Evolutionary conservation across 257 asterid species (phyloP).

Genomic region (Fraxinus excelsior): DNA sequence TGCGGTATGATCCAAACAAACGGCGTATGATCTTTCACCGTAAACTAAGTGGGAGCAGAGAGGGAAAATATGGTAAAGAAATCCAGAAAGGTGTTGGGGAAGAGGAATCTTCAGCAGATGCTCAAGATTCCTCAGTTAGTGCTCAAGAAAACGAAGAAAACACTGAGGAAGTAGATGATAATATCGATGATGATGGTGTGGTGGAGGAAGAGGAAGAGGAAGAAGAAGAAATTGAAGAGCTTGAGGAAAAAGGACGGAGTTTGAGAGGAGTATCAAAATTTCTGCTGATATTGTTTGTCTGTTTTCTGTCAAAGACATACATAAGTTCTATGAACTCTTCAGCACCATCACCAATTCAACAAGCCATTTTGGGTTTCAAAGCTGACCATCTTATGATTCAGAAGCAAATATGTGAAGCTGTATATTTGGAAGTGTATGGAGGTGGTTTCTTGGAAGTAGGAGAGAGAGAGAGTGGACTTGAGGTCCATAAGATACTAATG

Average conservation of each 20-base stretch:
- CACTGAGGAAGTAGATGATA: constrained; percentile 1
- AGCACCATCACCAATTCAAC: constrained; percentile 28
- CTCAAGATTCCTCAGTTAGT: too few relatives aligned
- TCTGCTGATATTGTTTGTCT: constrained; percentile 40
- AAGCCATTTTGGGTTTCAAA: too few relatives aligned
- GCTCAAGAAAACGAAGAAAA: constrained; percentile 7
- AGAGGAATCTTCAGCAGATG: too few relatives aligned
- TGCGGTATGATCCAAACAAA: constrained; percentile 68
- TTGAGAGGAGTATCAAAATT: constrained; percentile 41
- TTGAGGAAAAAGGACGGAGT: constrained; percentile 41
- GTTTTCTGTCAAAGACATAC: constrained; percentile 41
- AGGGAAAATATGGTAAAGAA: constrained; percentile 12
- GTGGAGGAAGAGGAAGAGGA: constrained; percentile 25
- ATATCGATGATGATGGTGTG: constrained; percentile 5
- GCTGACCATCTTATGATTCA: too few relatives aligned
- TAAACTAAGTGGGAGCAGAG: constrained; percentile 26
- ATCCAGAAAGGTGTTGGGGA: background rate
- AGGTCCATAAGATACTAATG: constrained; percentile 9
- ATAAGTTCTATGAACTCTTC: constrained; percentile 43
- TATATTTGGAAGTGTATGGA: constrained; percentile 21
- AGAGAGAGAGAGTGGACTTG: constrained; percentile 15
- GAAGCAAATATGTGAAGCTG: constrained; percentile 31
- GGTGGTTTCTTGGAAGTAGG: constrained; percentile 29
- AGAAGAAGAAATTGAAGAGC: constrained; percentile 34
- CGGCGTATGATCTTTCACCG: constrained; percentile 36